Evolutionary conservation across 371 early-diverging fungal species (phyloP).

Genomic region (Syncephalastrum racemosum): DNA sequence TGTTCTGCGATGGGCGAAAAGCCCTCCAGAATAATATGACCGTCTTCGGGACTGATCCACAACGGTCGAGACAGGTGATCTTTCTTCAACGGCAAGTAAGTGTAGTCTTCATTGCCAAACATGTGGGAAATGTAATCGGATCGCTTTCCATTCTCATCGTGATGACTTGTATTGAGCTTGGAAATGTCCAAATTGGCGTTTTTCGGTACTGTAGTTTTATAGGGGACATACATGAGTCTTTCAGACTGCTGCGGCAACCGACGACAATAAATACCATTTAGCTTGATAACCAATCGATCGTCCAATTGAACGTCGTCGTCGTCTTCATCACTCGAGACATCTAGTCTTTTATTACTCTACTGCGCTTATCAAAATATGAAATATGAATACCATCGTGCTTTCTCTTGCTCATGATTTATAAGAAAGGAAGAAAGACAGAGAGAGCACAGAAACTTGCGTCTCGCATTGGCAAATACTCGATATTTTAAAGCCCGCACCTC

Average conservation of each 20-base stretch:
- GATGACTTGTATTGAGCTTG: conserved; percentile 28
- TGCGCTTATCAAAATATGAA: neutral
- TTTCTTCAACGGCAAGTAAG: conserved; percentile 79
- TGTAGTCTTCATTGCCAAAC: conserved; percentile 75
- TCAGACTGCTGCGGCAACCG: neutral
- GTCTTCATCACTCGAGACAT: conserved; percentile 32
- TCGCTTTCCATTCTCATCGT: conserved; percentile 32
- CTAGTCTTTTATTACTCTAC: neutral
- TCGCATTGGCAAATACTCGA: no score
- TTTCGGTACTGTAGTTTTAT: conserved; percentile 41
- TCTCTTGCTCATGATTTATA: conserved; percentile 15
- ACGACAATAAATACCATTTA: conserved; percentile 32
- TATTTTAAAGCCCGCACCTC: no score
- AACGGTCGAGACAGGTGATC: conserved; percentile 90
- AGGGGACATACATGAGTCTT: neutral
- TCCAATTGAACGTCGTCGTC: conserved; percentile 48
- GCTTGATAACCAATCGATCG: conserved; percentile 31
- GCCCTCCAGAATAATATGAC: conserved; percentile 95
- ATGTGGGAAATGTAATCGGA: conserved; percentile 59
- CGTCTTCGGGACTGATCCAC: conserved; percentile 94
- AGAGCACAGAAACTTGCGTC: no score
- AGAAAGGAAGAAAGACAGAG: no score
- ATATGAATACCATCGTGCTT: conserved; percentile 14
- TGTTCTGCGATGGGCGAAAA: conserved; percentile 93
- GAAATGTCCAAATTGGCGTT: conserved; percentile 58